Percentiles rank a stretch among this genome's conserved stretches.
Conservation (phyloP, 2,329 filamentous ascomycete species). For the Plenodomus lindquistii region DNA sequence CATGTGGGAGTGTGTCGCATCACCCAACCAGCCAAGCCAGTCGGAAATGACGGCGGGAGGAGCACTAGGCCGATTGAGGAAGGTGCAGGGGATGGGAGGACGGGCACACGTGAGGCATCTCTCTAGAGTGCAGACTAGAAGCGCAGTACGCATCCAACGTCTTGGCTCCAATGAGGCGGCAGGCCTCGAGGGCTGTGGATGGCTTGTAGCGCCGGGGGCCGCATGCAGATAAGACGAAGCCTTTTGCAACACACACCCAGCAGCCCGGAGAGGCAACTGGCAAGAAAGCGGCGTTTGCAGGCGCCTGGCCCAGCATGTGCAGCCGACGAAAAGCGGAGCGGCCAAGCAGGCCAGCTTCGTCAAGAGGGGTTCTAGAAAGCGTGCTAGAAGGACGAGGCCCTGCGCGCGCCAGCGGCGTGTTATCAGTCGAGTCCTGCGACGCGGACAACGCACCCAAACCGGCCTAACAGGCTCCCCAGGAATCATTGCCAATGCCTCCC, state of each 20-base stretch:
- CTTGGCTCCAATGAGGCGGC: slow-evolving; percentile 12
- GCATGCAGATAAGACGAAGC: slow-evolving; percentile 16
- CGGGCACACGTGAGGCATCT: slow-evolving; percentile 21
- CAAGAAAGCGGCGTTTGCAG: slow-evolving; percentile 18
- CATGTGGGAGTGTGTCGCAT: slow-evolving; percentile 3
- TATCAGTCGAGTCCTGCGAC: slow-evolving; percentile 20
- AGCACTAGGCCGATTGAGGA: slow-evolving; percentile 9
- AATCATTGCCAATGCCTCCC: slow-evolving; percentile 10
- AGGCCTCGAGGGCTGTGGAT: slow-evolving; percentile 8
- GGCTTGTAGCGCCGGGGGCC: slow-evolving; percentile 4
- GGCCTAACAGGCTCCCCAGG: slow-evolving; percentile 15
- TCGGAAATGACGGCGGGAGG: slow-evolving; percentile 4
- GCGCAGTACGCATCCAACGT: slow-evolving; percentile 6
- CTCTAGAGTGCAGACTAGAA: slow-evolving; percentile 9
- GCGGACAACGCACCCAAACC: slow-evolving; percentile 1
- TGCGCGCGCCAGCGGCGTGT: slow-evolving; percentile 2
- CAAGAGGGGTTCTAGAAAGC: slow-evolving; percentile 23
- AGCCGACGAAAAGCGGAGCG: slow-evolving; percentile 12
- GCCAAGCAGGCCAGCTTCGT: slow-evolving; percentile 13
- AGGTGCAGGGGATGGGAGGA: slow-evolving; percentile 13
- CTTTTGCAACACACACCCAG: background rate
- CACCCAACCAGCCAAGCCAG: slow-evolving; percentile 12
- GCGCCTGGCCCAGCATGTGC: background rate
- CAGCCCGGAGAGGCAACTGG: slow-evolving; percentile 27
- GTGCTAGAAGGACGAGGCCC: slow-evolving; percentile 17